phyloP scores from a whole-genome alignment of 768 basidiomycete genomes.

The Russula griseocarnosa region DNA sequence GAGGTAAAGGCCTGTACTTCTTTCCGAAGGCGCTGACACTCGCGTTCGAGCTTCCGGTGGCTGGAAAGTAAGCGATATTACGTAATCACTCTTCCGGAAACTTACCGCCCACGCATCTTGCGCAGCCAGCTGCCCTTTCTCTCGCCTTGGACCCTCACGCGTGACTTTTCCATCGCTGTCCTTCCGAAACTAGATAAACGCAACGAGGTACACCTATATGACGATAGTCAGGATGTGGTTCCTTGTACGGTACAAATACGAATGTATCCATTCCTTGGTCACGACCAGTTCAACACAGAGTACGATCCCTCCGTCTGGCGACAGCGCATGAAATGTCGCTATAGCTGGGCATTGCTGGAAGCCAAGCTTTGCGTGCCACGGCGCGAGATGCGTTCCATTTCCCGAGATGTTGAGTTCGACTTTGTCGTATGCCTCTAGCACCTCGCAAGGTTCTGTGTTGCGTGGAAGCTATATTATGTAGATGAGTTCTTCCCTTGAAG shows the following conservation, averaged over 20 bases:
- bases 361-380: conserved; percentile 88
- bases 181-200: conserved; percentile 66
- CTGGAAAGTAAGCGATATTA: background rate
- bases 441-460: conserved; percentile 69
- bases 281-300: conserved; percentile 72
- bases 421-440: conserved; percentile 73
- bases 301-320: conserved; percentile 75
- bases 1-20: conserved; percentile 57
- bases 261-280: conserved; percentile 46
- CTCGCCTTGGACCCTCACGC: conserved; percentile 60
- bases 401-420: conserved; percentile 66
- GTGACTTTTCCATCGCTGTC: conserved; percentile 46
- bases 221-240: background rate
- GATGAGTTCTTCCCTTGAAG: conserved; percentile 45
- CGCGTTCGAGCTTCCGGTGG: conserved; percentile 51
- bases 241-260: conserved; percentile 12
- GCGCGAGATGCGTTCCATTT: conserved; percentile 81
- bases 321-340: conserved; percentile 73
- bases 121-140: conserved; percentile 59
- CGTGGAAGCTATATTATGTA: conserved; percentile 26
- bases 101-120: conserved; percentile 71
- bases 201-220: conserved; percentile 63
- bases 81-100: background rate
- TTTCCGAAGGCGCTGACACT: conserved; percentile 53
- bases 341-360: conserved; percentile 64